Percentiles rank a stretch among this genome's conserved stretches.
phyloP scores from a whole-genome alignment of 192 early-diverging fungal genomes.

The Phycomyces blakesleeanus region DNA sequence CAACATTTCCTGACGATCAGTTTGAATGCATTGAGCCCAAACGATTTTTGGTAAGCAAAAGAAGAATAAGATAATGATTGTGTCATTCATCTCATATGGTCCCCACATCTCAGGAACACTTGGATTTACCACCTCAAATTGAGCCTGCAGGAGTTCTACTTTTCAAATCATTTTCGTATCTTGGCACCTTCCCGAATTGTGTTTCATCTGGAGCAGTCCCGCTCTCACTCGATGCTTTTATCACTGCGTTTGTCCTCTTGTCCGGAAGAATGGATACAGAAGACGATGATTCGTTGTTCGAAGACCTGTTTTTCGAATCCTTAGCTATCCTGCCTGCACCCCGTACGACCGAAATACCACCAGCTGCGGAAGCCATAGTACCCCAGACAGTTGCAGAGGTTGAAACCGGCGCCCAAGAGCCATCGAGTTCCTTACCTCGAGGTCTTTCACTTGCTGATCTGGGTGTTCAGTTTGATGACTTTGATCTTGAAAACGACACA shows the following conservation, averaged over 20 bases:
- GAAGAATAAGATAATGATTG: too few species aligned
- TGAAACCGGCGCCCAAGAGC: neutral
- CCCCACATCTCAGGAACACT: conserved; percentile 11
- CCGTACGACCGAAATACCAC: neutral
- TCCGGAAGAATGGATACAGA: conserved; percentile 22
- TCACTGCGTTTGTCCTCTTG: conserved; percentile 24
- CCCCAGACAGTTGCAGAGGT: neutral
- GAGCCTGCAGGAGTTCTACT: conserved; percentile 31
- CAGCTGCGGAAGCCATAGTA: neutral
- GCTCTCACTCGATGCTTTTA: conserved; percentile 20
- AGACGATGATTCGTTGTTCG: neutral
- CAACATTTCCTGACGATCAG: conserved; percentile 13
- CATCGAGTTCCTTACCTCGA: neutral
- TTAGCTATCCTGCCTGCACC: conserved; percentile 17
- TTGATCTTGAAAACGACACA: neutral
- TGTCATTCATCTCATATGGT: neutral
- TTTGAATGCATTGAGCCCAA: conserved; percentile 29
- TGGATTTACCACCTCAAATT: conserved; percentile 20
- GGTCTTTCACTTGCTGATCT: conserved; percentile 27
- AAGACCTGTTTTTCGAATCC: conserved; percentile 22
- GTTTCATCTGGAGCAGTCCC: conserved; percentile 17
- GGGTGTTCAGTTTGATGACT: conserved; percentile 23
- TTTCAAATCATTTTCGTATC: conserved; percentile 35
- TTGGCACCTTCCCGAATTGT: conserved; percentile 29
- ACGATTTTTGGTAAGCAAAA: conserved; percentile 24